Conservation (phyloP, 495 filamentous ascomycete species). For the Daldinia childiae region DNA sequence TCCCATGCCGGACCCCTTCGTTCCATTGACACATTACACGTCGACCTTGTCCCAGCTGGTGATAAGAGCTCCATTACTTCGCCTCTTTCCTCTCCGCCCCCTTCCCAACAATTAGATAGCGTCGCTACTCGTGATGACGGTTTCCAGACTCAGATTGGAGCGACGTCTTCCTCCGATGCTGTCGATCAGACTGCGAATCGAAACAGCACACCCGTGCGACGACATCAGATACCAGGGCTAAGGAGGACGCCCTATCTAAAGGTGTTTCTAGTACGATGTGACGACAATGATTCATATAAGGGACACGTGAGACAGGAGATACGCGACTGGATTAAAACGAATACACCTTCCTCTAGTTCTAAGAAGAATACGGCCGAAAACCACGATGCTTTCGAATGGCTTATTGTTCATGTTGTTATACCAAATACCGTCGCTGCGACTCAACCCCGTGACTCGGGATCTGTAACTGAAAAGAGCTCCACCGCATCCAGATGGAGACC, state of each 20-base stretch:
- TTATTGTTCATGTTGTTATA: slow-evolving; percentile 89
- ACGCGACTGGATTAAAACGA: slow-evolving; percentile 88
- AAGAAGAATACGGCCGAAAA: slow-evolving; percentile 66
- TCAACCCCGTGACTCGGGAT: slow-evolving; percentile 66
- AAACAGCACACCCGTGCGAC: slow-evolving; percentile 55
- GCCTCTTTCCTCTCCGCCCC: slow-evolving; percentile 50
- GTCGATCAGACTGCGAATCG: slow-evolving; percentile 42
- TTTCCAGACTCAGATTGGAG: slow-evolving; percentile 56
- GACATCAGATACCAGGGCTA: slow-evolving; percentile 95
- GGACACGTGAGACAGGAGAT: slow-evolving; percentile 75
- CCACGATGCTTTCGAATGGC: slow-evolving; percentile 98
- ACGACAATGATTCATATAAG: slow-evolving; percentile 95
- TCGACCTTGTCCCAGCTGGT: slow-evolving; percentile 77
- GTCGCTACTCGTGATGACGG: slow-evolving; percentile 58
- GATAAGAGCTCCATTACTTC: slow-evolving; percentile 51
- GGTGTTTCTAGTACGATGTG: slow-evolving; percentile 85
- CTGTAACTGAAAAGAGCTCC: slow-evolving; percentile 54
- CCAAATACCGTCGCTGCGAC: slow-evolving; percentile 79
- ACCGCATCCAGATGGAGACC: slow-evolving; percentile 76
- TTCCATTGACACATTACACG: slow-evolving; percentile 89
- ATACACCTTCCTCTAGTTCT: slow-evolving; percentile 63
- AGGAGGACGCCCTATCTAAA: slow-evolving; percentile 95
- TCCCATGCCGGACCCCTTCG: slow-evolving; percentile 88
- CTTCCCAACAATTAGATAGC: slow-evolving; percentile 54
- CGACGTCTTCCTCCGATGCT: slow-evolving; percentile 47